Base-by-base conservation (phyloP, 768 basidiomycete genomes). In the Lactarius indigo region DNA sequence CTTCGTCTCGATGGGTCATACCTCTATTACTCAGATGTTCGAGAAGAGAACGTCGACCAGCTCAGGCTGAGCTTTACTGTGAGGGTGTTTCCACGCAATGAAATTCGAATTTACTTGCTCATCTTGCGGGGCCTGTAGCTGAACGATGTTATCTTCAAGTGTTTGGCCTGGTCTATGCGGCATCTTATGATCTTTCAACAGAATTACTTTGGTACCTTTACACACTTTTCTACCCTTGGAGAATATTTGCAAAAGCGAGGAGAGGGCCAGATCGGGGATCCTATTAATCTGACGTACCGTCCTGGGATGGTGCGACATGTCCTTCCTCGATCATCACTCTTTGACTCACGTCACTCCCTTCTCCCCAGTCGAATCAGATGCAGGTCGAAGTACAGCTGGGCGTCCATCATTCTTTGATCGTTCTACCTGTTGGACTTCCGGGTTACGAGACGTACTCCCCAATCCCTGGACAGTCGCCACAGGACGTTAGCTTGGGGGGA, bases 131-230 rank as follows among this genome's bases (percentile, higher is more conserved):
- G 50, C 35, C 59, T 63, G 63, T 68, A 92, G 91, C 72, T 78
- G 0, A 72, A 77, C 8, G 81, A 86, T 39, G 73, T 87, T 39
- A 78, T 84, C 10, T 89, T 88, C 78, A 91, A 89, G 74, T 79
- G 82, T 1, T 78, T 94, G 61, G 96, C 94, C 28, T 97, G 96
- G 96, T 87, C 87, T 2, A 84, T 96, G 66, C 87, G 95, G 42
- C 88, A 94, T 73, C 82, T 96, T 70, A 91, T 98, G 87, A 86
- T 89, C 47, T 73, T 97, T 65, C 87, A 90, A 56, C 94, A 96
- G 73, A 98, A 98, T 76, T 98, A 98, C 76, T 87, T 98, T 59
- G 96, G 96, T 13, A 83, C 86, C 5, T 98, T 97, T 76, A 97
- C 94, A 2, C 91, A 96, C 70, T 98, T 96, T 72, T 88, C 89